phyloP scores from a whole-genome alignment of 257 asterid genomes.

The Solanum rostratum region DNA sequence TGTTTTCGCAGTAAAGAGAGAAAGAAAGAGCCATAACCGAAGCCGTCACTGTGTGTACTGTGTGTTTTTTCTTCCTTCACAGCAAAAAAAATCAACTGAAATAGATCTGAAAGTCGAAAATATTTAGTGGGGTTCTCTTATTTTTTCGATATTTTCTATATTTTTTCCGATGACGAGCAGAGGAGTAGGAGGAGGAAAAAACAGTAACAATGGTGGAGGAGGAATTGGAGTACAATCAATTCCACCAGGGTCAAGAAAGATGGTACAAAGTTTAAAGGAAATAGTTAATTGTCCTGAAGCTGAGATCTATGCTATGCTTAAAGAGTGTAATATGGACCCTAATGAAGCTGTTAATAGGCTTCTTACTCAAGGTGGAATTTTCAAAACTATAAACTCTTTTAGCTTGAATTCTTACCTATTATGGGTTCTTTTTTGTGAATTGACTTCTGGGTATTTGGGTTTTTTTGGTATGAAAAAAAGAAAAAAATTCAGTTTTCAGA shows the following conservation, averaged over 20 bases:
- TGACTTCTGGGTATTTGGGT: background rate
- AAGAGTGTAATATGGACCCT: slow-evolving; percentile 95
- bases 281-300: slow-evolving; percentile 65
- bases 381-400: background rate
- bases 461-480: background rate
- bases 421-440: background rate
- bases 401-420: background rate
- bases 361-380: slow-evolving; percentile 38
- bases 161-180: background rate
- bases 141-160: background rate
- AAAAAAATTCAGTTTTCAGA: background rate
- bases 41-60: background rate
- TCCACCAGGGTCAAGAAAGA: slow-evolving; percentile 62
- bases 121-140: background rate
- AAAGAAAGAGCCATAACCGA: background rate
- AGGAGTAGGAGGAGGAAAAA: background rate
- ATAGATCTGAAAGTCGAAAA: background rate
- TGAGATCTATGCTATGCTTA: slow-evolving; percentile 85
- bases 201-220: background rate
- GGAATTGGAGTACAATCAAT: slow-evolving; percentile 5
- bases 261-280: slow-evolving; percentile 85
- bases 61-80: background rate
- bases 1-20: background rate
- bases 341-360: slow-evolving; percentile 76
- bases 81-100: background rate